These are phyloP conservation scores for Agastache rugosa DNA, from an alignment of 257 asterid genomes.

Conservation along the genomic window DNA sequence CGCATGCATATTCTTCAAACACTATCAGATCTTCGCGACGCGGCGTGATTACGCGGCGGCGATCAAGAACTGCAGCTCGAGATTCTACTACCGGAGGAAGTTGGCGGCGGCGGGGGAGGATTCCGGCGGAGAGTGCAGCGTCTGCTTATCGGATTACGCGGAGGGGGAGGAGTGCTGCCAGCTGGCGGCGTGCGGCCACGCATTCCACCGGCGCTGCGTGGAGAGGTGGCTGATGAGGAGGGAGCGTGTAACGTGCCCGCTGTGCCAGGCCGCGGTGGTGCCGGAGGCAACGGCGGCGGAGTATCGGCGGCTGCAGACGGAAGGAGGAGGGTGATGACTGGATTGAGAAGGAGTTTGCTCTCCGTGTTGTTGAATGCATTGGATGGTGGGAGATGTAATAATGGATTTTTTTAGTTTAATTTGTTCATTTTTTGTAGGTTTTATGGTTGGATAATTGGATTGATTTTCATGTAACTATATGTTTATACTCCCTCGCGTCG, in stretches of 20 bases:
- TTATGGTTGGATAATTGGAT: neutral
- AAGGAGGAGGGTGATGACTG: constrained; percentile 30
- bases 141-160: constrained; percentile 52
- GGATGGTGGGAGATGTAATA: constrained; percentile 35
- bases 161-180: constrained; percentile 52
- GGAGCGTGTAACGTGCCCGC: constrained; percentile 53
- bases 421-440: neutral
- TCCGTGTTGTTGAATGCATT: constrained; percentile 41
- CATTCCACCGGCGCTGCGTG: constrained; percentile 53
- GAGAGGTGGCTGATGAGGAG: constrained; percentile 54
- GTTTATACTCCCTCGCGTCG: too few relatives aligned
- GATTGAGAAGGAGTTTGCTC: constrained; percentile 55
- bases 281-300: constrained; percentile 40
- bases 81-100: neutral
- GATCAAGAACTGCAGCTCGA: neutral
- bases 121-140: constrained; percentile 46
- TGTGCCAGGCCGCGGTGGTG: constrained; percentile 58
- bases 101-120: neutral
- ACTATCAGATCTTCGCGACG: neutral
- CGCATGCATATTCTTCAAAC: constrained; percentile 1
- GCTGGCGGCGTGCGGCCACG: constrained; percentile 52
- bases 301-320: constrained; percentile 35
- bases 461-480: too few relatives aligned
- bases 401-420: constrained; percentile 23
- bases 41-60: neutral